phyloP scores from a whole-genome alignment of 2,329 filamentous ascomycete genomes.

The Didymella lethalis region DNA sequence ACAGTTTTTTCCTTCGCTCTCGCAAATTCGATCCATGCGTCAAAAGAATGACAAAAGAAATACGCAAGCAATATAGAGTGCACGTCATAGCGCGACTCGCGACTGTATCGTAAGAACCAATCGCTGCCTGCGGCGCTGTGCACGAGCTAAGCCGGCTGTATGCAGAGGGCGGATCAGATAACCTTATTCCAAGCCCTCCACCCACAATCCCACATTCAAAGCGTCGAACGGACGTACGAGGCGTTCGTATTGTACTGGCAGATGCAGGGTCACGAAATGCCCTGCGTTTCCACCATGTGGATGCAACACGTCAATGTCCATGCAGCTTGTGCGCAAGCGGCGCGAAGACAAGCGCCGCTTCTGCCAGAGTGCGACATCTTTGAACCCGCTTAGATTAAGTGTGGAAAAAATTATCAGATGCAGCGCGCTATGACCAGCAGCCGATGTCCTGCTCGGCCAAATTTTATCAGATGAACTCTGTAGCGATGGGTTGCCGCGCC shows the following conservation, averaged over 20 bases:
- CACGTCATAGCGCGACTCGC: constrained; percentile 21
- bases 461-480: constrained; percentile 28
- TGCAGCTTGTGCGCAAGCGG: constrained; percentile 17
- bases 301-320: constrained; percentile 30
- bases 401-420: constrained; percentile 27
- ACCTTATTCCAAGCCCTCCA: constrained; percentile 27
- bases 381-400: constrained; percentile 8
- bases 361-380: constrained; percentile 15
- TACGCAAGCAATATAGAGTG: constrained; percentile 6
- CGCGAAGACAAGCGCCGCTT: neutral
- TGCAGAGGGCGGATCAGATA: constrained; percentile 48
- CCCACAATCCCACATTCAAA: constrained; percentile 4
- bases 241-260: constrained; percentile 15
- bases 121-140: neutral
- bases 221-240: constrained; percentile 16
- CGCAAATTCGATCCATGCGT: neutral
- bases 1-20: constrained; percentile 9
- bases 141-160: constrained; percentile 5
- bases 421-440: constrained; percentile 11
- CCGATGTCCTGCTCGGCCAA: constrained; percentile 9
- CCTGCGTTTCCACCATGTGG: constrained; percentile 11
- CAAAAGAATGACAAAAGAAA: neutral
- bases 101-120: constrained; percentile 7
- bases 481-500: constrained; percentile 18
- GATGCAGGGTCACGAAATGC: constrained; percentile 15